Evolutionary conservation across 768 basidiomycete species (phyloP).

Genomic region (Coprinopsis marcescibilis): DNA sequence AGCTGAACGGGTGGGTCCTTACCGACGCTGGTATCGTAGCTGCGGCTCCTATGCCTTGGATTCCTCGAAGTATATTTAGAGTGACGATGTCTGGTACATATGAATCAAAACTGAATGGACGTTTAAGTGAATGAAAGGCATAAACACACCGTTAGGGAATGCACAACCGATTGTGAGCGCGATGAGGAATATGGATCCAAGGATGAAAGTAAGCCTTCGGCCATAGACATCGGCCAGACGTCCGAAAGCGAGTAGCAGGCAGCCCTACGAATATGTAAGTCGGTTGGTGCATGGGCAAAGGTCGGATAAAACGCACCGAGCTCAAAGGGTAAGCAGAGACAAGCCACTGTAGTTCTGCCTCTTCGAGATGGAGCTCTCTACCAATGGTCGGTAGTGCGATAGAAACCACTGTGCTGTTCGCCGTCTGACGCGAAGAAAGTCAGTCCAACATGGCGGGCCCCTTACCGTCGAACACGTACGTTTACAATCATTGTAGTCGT

Average conservation of each 20-base stretch:
- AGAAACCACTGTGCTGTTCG: slow-evolving; percentile 41
- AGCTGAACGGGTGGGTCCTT: too few relatives aligned
- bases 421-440: slow-evolving; percentile 21
- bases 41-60: slow-evolving; percentile 78
- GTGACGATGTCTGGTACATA: slow-evolving; percentile 44
- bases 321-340: slow-evolving; percentile 61
- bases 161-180: slow-evolving; percentile 60
- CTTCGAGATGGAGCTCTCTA: slow-evolving; percentile 39
- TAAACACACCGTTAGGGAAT: slow-evolving; percentile 47
- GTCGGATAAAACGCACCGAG: slow-evolving; percentile 33
- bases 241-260: slow-evolving; percentile 70
- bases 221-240: slow-evolving; percentile 80
- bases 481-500: slow-evolving; percentile 36
- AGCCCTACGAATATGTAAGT: slow-evolving; percentile 43
- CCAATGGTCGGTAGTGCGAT: slow-evolving; percentile 52
- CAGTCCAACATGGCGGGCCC: background rate
- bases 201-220: slow-evolving; percentile 59
- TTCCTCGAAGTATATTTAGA: slow-evolving; percentile 65
- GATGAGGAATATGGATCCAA: slow-evolving; percentile 49
- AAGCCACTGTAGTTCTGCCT: slow-evolving; percentile 60
- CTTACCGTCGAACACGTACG: slow-evolving; percentile 13
- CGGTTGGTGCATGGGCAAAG: background rate
- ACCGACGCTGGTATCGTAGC: slow-evolving; percentile 72
- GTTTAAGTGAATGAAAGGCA: too few relatives aligned
- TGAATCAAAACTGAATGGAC: background rate